These are phyloP conservation scores for Heritiera fomes DNA, from an alignment of 345 rosid species.

Conservation along the genomic window DNA sequence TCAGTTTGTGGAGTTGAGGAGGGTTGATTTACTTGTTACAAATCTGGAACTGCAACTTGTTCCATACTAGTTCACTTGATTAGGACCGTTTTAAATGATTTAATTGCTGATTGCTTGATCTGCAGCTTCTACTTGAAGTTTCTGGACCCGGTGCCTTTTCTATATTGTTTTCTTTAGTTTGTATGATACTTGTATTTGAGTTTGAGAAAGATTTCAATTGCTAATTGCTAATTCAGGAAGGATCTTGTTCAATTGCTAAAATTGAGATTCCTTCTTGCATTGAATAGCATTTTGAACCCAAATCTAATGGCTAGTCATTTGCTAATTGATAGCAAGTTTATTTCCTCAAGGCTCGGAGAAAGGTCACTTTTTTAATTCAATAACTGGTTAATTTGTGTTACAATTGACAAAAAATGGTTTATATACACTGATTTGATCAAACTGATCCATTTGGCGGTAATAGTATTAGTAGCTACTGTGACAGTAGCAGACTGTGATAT, in stretches of 20 bases:
- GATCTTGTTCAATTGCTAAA: background rate
- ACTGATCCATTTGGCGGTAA: background rate
- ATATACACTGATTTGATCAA: background rate
- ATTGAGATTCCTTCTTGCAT: background rate
- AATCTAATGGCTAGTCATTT: background rate
- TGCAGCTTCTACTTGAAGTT: background rate
- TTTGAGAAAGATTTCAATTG: background rate
- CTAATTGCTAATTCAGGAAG: background rate
- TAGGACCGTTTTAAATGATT: background rate
- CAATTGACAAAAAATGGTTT: background rate
- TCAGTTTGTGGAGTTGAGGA: background rate
- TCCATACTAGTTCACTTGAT: background rate
- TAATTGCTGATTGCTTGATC: slow-evolving; percentile 5
- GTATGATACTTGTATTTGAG: background rate
- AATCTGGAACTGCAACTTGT: background rate
- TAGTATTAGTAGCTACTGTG: background rate
- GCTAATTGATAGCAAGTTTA: background rate
- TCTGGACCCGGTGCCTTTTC: slow-evolving; percentile 12
- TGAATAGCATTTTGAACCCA: background rate
- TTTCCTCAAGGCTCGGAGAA: background rate
- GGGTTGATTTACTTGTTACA: background rate
- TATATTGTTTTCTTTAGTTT: background rate
- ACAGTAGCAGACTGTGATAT: background rate
- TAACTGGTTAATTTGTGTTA: background rate
- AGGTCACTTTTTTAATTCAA: background rate